Conservation (phyloP, 2,329 filamentous ascomycete species). For the Curvularia verruculosa region DNA sequence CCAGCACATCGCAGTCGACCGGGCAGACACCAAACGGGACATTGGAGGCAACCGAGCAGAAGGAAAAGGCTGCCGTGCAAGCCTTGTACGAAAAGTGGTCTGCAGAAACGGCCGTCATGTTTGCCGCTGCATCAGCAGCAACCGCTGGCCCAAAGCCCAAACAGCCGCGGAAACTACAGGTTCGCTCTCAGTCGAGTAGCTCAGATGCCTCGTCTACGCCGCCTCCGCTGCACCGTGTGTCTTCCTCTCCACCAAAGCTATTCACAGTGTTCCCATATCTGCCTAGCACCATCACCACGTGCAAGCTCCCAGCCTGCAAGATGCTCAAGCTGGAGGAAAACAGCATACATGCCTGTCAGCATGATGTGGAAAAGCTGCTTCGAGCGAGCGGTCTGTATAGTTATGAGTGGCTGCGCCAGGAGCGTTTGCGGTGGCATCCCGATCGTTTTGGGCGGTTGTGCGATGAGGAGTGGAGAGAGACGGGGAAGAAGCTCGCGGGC, state of each 20-base stretch:
- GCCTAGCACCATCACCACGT: constrained; percentile 31
- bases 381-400: constrained; percentile 43
- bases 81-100: constrained; percentile 42
- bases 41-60: constrained; percentile 6
- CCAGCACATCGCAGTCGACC: constrained; percentile 13
- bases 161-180: constrained; percentile 32
- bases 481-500: constrained; percentile 39
- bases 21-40: constrained; percentile 5
- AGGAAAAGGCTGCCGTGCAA: constrained; percentile 29
- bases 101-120: constrained; percentile 29
- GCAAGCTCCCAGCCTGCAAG: constrained; percentile 30
- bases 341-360: constrained; percentile 42
- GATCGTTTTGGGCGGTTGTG: constrained; percentile 47
- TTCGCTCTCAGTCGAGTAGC: constrained; percentile 39
- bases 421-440: constrained; percentile 46
- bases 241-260: constrained; percentile 38
- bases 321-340: constrained; percentile 29
- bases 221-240: constrained; percentile 35
- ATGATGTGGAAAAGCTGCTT: constrained; percentile 42
- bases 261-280: constrained; percentile 41
- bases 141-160: constrained; percentile 23
- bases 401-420: constrained; percentile 45
- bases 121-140: constrained; percentile 38
- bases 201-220: constrained; percentile 21
- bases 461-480: constrained; percentile 39